Evolutionary conservation across 371 early-diverging fungal species (phyloP).

Genomic region (Phascolomyces articulosus): DNA sequence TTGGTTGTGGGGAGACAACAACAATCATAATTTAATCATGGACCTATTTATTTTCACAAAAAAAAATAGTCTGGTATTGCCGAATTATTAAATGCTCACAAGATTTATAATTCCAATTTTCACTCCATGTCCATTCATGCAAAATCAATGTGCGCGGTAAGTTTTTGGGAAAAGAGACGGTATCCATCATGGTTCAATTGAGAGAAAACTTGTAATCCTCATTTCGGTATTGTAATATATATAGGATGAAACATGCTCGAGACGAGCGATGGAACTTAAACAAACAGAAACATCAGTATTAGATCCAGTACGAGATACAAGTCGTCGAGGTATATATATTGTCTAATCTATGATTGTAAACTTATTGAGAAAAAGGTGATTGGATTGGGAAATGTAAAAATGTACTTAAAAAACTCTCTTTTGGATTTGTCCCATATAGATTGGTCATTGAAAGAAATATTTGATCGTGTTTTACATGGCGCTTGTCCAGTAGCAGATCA

Average conservation of each 20-base stretch:
- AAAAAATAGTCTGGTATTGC: slow-evolving; percentile 92
- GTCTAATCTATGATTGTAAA: no score
- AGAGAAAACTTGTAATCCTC: no score
- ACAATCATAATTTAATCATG: no score
- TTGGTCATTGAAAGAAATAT: slow-evolving; percentile 73
- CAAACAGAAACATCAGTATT: slow-evolving; percentile 77
- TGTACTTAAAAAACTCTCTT: no score
- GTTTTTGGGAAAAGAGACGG: neutral
- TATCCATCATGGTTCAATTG: no score
- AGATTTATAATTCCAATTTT: slow-evolving; percentile 86
- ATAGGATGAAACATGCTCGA: slow-evolving; percentile 34
- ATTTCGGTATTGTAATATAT: no score
- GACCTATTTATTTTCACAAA: no score
- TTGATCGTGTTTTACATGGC: slow-evolving; percentile 60
- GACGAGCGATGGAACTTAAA: slow-evolving; percentile 39
- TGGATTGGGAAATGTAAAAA: no score
- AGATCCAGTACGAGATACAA: slow-evolving; percentile 69
- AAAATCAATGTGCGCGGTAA: slow-evolving; percentile 59
- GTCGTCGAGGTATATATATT: slow-evolving; percentile 47
- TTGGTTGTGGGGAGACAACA: no score
- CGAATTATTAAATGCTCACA: slow-evolving; percentile 84
- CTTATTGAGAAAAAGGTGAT: no score
- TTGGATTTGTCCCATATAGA: slow-evolving; percentile 28
- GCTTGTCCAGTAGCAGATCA: slow-evolving; percentile 69
- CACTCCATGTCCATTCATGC: slow-evolving; percentile 86